A percentile compares a stretch with the other conserved stretches of the same genome.
phyloP scores from a whole-genome alignment of 202 grass and related monocot genomes.

The Dendrocalamus latiflorus region DNA sequence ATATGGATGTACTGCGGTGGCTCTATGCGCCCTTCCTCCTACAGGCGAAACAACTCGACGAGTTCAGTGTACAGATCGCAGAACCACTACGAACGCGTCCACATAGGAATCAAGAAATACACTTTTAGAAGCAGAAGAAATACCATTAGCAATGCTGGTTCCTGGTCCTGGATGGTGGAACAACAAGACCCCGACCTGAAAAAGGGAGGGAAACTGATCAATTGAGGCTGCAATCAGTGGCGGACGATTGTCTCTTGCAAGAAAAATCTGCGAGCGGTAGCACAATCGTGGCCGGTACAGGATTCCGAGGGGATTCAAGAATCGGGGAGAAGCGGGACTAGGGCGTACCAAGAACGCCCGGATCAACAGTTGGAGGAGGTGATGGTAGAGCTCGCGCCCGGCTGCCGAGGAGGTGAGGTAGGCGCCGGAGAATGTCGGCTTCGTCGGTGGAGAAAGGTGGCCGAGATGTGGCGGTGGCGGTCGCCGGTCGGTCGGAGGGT shows the following conservation, averaged over 20 bases:
- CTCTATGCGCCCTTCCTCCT: constrained; percentile 54
- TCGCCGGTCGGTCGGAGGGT: not conserved
- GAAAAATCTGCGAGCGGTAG: not conserved
- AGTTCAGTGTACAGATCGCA: constrained; percentile 16
- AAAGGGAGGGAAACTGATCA: not conserved
- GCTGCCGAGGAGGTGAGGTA: not conserved
- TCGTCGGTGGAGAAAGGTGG: not conserved
- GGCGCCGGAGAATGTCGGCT: not conserved
- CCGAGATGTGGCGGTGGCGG: not conserved
- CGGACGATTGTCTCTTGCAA: not conserved
- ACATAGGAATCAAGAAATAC: not conserved
- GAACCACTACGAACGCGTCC: not conserved
- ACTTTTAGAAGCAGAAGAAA: not conserved
- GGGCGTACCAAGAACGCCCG: constrained; percentile 10
- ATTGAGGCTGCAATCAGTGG: not conserved
- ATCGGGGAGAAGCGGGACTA: not conserved
- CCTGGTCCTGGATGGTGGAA: not conserved
- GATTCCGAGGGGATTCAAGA: not conserved
- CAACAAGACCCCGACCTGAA: not conserved
- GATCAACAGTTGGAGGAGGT: not conserved
- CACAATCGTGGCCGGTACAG: not conserved
- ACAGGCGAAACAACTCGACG: not conserved
- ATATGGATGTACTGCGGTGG: constrained; percentile 66
- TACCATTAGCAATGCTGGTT: constrained; percentile 22
- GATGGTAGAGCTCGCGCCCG: not conserved